phyloP scores from a whole-genome alignment of 768 basidiomycete genomes.

The Russula vinacea region DNA sequence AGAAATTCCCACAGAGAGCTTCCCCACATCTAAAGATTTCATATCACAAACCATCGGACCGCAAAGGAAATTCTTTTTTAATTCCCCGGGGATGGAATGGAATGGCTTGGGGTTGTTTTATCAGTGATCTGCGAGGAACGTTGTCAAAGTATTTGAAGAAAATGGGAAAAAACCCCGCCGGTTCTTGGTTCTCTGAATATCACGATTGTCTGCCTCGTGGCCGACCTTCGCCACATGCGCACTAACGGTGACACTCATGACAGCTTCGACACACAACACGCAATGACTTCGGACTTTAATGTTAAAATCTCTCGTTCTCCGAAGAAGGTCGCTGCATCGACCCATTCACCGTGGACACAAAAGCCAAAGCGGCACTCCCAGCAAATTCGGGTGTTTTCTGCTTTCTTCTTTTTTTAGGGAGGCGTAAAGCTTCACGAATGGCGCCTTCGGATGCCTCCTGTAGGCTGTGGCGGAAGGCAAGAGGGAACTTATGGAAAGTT shows the following conservation, averaged over 20 bases:
- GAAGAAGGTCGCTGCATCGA: constrained; percentile 6
- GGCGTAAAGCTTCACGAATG: constrained; percentile 9
- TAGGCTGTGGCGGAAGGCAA: constrained; percentile 1
- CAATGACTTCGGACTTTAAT: constrained; percentile 6
- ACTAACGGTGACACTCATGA: constrained; percentile 5
- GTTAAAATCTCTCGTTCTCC: not conserved
- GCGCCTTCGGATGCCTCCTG: not conserved
- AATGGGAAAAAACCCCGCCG: not conserved
- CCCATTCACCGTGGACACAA: constrained; percentile 14
- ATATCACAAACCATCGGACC: constrained; percentile 8
- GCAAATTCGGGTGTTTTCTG: not conserved
- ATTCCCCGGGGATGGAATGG: not conserved
- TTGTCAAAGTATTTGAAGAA: constrained; percentile 4
- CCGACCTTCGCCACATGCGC: too few species aligned
- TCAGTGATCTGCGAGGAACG: constrained; percentile 1
- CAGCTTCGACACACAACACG: not conserved
- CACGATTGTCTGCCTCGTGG: constrained; percentile 16
- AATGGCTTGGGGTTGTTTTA: not conserved
- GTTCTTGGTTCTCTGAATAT: not conserved
- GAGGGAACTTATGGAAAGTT: too few species aligned
- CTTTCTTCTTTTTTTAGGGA: not conserved
- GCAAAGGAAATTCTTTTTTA: constrained; percentile 5
- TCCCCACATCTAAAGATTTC: not conserved
- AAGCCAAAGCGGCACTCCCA: not conserved
- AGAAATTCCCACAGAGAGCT: constrained; percentile 1